Base-by-base conservation (phyloP, 345 rosid genomes). In the Trapa bicornis region DNA sequence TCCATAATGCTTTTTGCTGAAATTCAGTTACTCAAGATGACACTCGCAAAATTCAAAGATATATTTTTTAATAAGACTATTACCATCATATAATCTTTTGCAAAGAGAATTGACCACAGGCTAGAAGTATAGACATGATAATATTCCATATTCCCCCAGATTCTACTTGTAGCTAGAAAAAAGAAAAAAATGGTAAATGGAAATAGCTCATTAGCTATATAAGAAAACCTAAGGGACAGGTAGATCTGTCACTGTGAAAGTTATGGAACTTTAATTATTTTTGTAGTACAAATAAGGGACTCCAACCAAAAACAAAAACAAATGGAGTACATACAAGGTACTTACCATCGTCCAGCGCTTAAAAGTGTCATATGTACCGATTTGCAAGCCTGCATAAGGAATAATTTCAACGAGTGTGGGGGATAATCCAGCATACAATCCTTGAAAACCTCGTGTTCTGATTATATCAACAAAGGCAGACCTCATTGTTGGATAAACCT, bases 401-500 rank as follows among this genome's bases (percentile, higher is more conserved):
- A 91, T 75, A 74, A 94, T 94, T 77, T 94, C 91, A 48, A 94
- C 88, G 67, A 94, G 85, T 3, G 99, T 94, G 61, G 97, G 97
- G 47, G 97, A 79, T 74, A 94, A 77, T 69, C 99, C 99, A 71
- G 89, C 85, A 80, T 94, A 94, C 74, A 94, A 71, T 73, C 99
- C 99, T 80, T 56, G 81, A 61, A 89, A 70, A 69, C 99, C 97
- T 43, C 99, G 91, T 42, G 84, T 80, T 70, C 75, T 66, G 50
- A 84, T 35, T 61, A 94, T 94, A 75, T 91, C 96, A 41, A 83
- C 67, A 77, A 87, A 73, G 52, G 97, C 96, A 79, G 93, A 91
- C 77, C 96, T 86, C 99, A 94, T 91, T n/a, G 86, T 87, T 13
- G 97, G 96, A 79, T 89, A 91, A 50, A 94, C 89, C 99, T 94